These are phyloP conservation scores for Fusarium kyushuense DNA, from an alignment of 2,329 filamentous ascomycete species.

Conservation along the genomic window DNA sequence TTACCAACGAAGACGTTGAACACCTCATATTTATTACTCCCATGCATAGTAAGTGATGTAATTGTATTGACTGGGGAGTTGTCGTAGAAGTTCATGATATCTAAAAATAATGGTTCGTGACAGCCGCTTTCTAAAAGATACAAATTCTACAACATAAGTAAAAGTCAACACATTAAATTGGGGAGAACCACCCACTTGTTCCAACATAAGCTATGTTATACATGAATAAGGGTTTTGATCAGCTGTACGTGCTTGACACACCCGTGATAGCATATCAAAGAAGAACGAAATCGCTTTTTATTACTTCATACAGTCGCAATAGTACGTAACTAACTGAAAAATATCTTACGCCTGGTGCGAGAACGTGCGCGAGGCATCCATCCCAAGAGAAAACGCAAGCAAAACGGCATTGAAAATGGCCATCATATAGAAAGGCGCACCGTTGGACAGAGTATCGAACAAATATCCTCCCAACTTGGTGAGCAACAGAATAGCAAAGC, in stretches of 20 bases:
- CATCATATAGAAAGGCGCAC: slow-evolving; percentile 95
- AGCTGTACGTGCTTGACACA: not conserved
- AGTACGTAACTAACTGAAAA: not conserved
- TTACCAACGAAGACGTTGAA: not conserved
- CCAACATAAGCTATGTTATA: no score
- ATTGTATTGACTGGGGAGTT: not conserved
- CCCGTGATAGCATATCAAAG: not conserved
- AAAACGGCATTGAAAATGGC: slow-evolving; percentile 85
- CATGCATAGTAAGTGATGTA: not conserved
- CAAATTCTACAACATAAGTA: not conserved
- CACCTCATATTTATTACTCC: not conserved
- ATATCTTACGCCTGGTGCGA: slow-evolving; percentile 34
- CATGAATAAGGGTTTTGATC: not conserved
- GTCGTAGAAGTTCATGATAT: not conserved
- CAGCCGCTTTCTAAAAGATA: not conserved
- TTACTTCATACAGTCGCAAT: slow-evolving; percentile 28
- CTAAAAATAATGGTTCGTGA: not conserved
- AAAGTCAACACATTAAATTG: not conserved
- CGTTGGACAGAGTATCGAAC: slow-evolving; percentile 80
- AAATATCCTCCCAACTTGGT: slow-evolving; percentile 91
- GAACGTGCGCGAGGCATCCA: slow-evolving; percentile 62
- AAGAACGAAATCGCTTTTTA: slow-evolving; percentile 31
- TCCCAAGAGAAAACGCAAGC: slow-evolving; percentile 66
- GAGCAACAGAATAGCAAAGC: slow-evolving; percentile 87
- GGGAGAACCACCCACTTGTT: not conserved